Conservation (phyloP, 2,329 filamentous ascomycete species). For the Orbilia quercus region DNA sequence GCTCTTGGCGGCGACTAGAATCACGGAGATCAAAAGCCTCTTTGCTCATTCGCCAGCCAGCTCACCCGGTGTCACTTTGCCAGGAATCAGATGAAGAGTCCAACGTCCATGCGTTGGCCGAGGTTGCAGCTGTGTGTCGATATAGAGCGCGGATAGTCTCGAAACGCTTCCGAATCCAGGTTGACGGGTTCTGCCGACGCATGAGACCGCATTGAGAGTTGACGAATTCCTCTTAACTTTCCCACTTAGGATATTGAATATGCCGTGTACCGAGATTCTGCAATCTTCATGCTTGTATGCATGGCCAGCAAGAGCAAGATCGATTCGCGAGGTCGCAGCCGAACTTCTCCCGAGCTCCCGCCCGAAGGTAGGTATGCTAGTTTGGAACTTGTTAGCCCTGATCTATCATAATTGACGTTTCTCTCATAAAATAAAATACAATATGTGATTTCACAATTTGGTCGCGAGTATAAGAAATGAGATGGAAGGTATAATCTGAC, state of each 20-base stretch:
- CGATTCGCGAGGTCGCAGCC: slow-evolving; percentile 19
- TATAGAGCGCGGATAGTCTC: slow-evolving; percentile 16
- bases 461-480: neutral
- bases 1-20: no score
- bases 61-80: neutral
- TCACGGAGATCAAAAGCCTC: neutral
- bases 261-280: neutral
- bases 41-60: neutral
- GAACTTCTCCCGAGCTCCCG: neutral
- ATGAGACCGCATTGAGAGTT: neutral
- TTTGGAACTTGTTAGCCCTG: no score
- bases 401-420: no score
- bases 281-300: neutral
- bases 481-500: neutral
- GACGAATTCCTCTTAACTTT: neutral
- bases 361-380: neutral
- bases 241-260: neutral
- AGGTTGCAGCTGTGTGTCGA: neutral
- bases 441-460: neutral
- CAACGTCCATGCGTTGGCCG: slow-evolving; percentile 15
- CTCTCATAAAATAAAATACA: no score
- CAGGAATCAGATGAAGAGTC: neutral
- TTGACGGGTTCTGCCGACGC: slow-evolving; percentile 2
- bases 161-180: slow-evolving; percentile 30
- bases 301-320: slow-evolving; percentile 4